Evolutionary conservation across 345 rosid genomes (phyloP).

Genomic region (Gossypium thurberi): DNA sequence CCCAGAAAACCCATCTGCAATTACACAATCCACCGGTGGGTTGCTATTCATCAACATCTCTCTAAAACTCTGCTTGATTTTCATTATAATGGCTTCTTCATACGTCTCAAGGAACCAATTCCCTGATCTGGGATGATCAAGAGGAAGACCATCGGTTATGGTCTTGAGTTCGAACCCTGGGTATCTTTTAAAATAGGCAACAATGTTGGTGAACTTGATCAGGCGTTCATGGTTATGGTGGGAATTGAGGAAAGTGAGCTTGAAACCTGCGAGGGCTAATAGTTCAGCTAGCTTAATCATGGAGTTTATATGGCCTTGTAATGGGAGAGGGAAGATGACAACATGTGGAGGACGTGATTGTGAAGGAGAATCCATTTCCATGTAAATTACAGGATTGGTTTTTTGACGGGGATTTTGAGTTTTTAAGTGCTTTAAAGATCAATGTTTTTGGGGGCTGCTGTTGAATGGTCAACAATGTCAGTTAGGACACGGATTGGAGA

Average conservation of each 20-base stretch:
- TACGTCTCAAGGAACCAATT: slow-evolving; percentile 12
- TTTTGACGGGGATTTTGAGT: not conserved
- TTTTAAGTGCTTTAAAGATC: not conserved
- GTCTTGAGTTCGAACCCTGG: slow-evolving; percentile 28
- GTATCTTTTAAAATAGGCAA: slow-evolving; percentile 30
- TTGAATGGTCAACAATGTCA: too few species aligned
- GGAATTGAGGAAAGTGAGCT: slow-evolving; percentile 50
- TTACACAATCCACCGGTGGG: slow-evolving; percentile 26
- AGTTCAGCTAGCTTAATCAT: slow-evolving; percentile 58
- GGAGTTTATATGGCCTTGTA: slow-evolving; percentile 60
- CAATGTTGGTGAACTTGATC: slow-evolving; percentile 16
- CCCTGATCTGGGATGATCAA: slow-evolving; percentile 21
- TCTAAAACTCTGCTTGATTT: slow-evolving; percentile 12
- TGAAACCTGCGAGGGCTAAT: slow-evolving; percentile 34
- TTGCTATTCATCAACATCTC: slow-evolving; percentile 9
- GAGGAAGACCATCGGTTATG: slow-evolving; percentile 28
- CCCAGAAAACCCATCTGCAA: slow-evolving; percentile 33
- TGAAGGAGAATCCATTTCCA: not conserved
- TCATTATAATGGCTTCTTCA: not conserved
- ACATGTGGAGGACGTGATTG: slow-evolving; percentile 20
- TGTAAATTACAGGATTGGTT: not conserved
- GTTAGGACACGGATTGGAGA: too few species aligned
- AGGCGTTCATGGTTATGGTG: slow-evolving; percentile 28
- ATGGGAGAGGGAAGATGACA: slow-evolving; percentile 50
- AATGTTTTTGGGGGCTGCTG: too few species aligned